Base-by-base conservation (phyloP, 306 rosid genomes). In the Urtica urens region DNA sequence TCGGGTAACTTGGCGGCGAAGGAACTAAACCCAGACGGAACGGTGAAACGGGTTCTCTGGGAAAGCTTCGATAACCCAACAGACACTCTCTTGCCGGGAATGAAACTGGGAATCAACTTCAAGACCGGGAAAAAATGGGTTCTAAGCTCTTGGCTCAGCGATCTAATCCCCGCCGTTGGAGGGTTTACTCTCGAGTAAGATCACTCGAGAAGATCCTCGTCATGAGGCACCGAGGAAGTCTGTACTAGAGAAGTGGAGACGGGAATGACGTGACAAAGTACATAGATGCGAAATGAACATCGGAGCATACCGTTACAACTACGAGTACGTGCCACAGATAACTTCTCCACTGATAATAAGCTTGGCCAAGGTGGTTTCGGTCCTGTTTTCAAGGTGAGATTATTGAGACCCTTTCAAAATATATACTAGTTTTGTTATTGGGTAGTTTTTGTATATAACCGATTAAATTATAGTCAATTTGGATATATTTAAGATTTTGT, bases 81-180 rank as follows among this genome's bases (percentile, higher is more conserved):
- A 15, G 37, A 58, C 45, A 25, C 60, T 16, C 41, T 65, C 42
- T 44, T 65, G 22, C 65, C 71, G 10, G 60, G 55, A 18, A 65
- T 65, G 71, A 65, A 44, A 46, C 51, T 65, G 22, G 47, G 47
- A 23, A 17, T 3, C 14, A 42, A 8, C 23, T n/a, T 42, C 17
- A 42, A 17, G 22, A 42, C 23, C 12, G 25, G 13, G 9, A 19
- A 19, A 42, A 42, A 16, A 19, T 42, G 47, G 47, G 5, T 7
- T 17, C 23, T 40, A 10, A 40, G 17, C 11, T 42, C 47, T 17
- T 42, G 47, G 47, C 12, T 42, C 24, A 42, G 24, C 0, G 13
- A 42, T 4, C 14, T 18, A 7, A 7, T 19, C 47, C 47, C 25
- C 6, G 9, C 23, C 24, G 24, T 25, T 8, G 47, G 23, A 17